Conservation (phyloP, 495 filamentous ascomycete species). For the Penicillium cinerascens region DNA sequence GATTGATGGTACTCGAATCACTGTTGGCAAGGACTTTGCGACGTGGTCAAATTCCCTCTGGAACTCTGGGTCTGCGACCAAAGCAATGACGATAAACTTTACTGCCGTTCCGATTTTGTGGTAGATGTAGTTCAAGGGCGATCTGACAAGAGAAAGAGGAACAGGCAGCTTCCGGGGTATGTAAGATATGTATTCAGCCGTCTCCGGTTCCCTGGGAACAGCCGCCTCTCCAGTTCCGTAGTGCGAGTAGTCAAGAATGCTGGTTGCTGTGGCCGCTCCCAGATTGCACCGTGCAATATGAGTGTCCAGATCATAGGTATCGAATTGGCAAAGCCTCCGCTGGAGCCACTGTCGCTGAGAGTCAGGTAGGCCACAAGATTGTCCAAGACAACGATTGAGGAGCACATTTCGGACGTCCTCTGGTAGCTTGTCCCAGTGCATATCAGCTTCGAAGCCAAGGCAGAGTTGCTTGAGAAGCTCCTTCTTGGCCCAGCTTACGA, state of each 20-base stretch:
- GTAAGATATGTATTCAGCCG: slow-evolving; percentile 31
- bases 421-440: slow-evolving; percentile 43
- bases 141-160: slow-evolving; percentile 24
- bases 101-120: slow-evolving; percentile 38
- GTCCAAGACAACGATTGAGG: slow-evolving; percentile 38
- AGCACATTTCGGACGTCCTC: slow-evolving; percentile 31
- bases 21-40: slow-evolving; percentile 25
- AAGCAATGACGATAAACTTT: slow-evolving; percentile 53
- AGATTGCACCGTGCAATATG: slow-evolving; percentile 44
- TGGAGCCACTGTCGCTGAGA: slow-evolving; percentile 33
- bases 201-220: slow-evolving; percentile 28
- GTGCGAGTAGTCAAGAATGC: slow-evolving; percentile 38
- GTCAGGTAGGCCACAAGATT: slow-evolving; percentile 24
- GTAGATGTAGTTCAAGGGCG: slow-evolving; percentile 32
- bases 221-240: slow-evolving; percentile 32
- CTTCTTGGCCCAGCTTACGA: slow-evolving; percentile 42
- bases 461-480: slow-evolving; percentile 42
- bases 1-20: slow-evolving; percentile 38
- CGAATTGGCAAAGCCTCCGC: slow-evolving; percentile 35
- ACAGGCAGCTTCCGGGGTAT: slow-evolving; percentile 26
- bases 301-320: slow-evolving; percentile 29
- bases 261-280: slow-evolving; percentile 36
- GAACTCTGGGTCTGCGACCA: slow-evolving; percentile 56
- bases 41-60: slow-evolving; percentile 55
- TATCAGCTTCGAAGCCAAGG: slow-evolving; percentile 39